Base-by-base conservation (phyloP, 768 basidiomycete species). In the Gloeophyllum trabeum region DNA sequence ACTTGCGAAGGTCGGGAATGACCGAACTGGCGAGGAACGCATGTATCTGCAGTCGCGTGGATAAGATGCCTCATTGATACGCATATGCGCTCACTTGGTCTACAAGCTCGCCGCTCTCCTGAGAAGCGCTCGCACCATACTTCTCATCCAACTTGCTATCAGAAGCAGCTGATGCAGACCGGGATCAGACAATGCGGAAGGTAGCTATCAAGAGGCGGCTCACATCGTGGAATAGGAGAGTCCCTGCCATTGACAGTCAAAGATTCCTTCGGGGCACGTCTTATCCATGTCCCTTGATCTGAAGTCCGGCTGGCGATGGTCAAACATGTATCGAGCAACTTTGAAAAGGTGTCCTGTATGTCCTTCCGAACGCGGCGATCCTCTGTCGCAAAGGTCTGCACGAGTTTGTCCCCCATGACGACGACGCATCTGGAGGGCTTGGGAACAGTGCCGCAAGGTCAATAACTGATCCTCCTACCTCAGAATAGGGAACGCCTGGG, bases 351-450 rank as follows among this genome's bases (percentile, higher is more conserved):
- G 48, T 97, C 94, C 77, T 88, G 42, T 10, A 97, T 65, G 43
- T 99, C 96, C 55, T 90, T 87, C 20, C 88, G 77, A 42, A 93
- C 63, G 28, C 87, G 73, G 19, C 79, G 73, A 59, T 99, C 96
- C 45, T 97, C 94, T 61, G 94, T 72, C 0, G 90, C 90, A 4
- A 85, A 79, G 0, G 92, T 97, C 54, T 91, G 89, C 1, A 81
- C 76, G 24, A 93, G 64, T 55, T 91, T 90, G 48, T 88, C 87
- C 0, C 84, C 79, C 16, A 94, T 57, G 1, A 81, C 71, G n/a
- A 75, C 75, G 28, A 90, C 60, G 58, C 86, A 90, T 43, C 86
- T 91, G 45, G 4, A 44, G 42, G 43, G 4, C 40, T 52, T 39
- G 55, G 46, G 13, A 34, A 23, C n/a, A 41, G 45, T 23, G 49